Evolutionary conservation across 805 yeast genomes (phyloP), one percentile per base, ranked within the genome.

Genomic region (Metschnikowia cerradonensis): DNA sequence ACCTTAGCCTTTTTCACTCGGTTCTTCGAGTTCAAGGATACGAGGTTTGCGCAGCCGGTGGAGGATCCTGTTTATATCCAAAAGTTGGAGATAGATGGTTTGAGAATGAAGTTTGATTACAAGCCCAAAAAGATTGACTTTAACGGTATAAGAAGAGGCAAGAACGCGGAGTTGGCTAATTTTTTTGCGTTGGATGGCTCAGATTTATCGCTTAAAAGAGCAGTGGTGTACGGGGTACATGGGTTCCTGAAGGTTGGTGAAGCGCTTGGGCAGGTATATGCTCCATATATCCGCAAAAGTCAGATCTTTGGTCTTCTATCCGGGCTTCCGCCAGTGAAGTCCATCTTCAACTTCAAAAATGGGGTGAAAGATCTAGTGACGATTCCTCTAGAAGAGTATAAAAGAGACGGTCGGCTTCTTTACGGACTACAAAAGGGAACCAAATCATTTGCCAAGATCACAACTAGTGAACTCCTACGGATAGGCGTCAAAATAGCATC

Each of bases 81-180:
- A 58, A 82, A 82, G 60, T 77, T 90, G 34, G 79, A 79, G 40
- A 76, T 90, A 4, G 78, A 79, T 51, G 71, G 83, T 0, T 68
- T 88, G 2, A 77, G 75, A 43, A 64, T 94, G 19, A 83, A 83
- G 54, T 71, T 94, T 38, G 98, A 94, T 66, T 94, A 94, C 65
- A 90, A 90, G 63, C 98, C 99, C 0, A 90, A 90, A 64, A 87
- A 83, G 57, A 77, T 92, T 30, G 96, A 92, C 65, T 88, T 87
- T 62, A 80, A 83, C 2, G 97, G 96, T 0, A 77, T 91, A 31
- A 75, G 88, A 51, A 86, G 96, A 0, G 98, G 98, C 0, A 90
- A 86, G 53, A 80, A 90, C 0, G 83, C 86, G 2, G 97, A 92
- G 64, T 79, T 94, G 47, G 83, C 90, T 79, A 94, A 94, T 64